phyloP scores from a whole-genome alignment of 2,329 filamentous ascomycete genomes.

The Aspergillus phoenicis region DNA sequence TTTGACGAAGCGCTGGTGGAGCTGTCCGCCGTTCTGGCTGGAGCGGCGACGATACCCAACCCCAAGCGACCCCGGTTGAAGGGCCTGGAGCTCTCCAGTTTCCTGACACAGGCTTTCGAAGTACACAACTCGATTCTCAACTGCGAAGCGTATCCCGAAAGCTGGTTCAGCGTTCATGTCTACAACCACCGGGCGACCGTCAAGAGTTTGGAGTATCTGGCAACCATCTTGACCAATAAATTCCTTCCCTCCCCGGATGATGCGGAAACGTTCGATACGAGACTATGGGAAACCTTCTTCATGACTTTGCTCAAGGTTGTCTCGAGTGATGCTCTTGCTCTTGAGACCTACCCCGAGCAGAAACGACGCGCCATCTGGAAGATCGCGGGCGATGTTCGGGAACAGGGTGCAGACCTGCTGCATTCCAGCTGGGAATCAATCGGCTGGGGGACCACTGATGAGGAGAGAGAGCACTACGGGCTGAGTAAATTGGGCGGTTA shows the following conservation, averaged over 20 bases:
- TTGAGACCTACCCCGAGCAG: slow-evolving; percentile 96
- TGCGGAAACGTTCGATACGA: slow-evolving; percentile 87
- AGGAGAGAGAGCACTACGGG: slow-evolving; percentile 77
- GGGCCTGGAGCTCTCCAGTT: slow-evolving; percentile 71
- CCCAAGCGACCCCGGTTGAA: slow-evolving; percentile 77
- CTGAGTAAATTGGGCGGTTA: slow-evolving; percentile 89
- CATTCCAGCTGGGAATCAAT: slow-evolving; percentile 90
- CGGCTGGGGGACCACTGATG: slow-evolving; percentile 85
- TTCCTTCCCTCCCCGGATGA: slow-evolving; percentile 89
- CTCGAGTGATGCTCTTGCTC: slow-evolving; percentile 80
- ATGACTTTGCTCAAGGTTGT: slow-evolving; percentile 85
- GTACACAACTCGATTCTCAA: slow-evolving; percentile 87
- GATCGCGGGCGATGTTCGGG: slow-evolving; percentile 93
- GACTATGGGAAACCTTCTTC: slow-evolving; percentile 93
- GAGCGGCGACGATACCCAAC: slow-evolving; percentile 72
- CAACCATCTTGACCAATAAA: slow-evolving; percentile 74
- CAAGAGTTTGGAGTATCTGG: slow-evolving; percentile 79
- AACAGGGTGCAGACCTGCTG: slow-evolving; percentile 84
- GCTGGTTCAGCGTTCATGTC: slow-evolving; percentile 91
- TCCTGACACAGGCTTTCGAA: slow-evolving; percentile 77
- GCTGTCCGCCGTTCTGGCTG: slow-evolving; percentile 82
- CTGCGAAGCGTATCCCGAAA: slow-evolving; percentile 83
- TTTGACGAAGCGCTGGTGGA: slow-evolving; percentile 91
- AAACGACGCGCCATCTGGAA: slow-evolving; percentile 97
- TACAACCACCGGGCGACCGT: slow-evolving; percentile 91